Evolutionary conservation across 106 monocot species (phyloP).

Genomic region (Dendrobium officinale): DNA sequence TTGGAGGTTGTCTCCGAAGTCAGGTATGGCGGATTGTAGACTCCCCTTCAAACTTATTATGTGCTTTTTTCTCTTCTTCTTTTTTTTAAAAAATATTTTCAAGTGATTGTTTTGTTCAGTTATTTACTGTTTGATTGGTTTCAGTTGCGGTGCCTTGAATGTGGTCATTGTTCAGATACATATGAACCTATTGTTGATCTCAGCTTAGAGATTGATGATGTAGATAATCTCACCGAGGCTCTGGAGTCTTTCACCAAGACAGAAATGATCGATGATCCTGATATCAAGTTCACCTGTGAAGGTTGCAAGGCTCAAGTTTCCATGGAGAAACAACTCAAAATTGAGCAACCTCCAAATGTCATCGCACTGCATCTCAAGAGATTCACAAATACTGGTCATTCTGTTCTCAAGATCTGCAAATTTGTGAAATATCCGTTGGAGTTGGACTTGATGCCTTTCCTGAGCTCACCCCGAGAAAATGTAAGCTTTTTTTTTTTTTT

Average conservation of each 20-base stretch:
- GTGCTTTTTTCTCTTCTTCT: not conserved
- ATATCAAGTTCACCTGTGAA: slow-evolving; percentile 47
- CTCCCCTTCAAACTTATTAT: not conserved
- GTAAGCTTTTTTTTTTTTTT: slow-evolving; percentile 10
- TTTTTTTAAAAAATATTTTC: too few relatives aligned
- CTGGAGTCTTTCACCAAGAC: slow-evolving; percentile 55
- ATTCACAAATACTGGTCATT: slow-evolving; percentile 31
- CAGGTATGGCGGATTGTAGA: slow-evolving; percentile 27
- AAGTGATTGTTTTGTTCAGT: not conserved
- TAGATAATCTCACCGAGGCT: slow-evolving; percentile 35
- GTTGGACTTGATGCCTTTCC: slow-evolving; percentile 57
- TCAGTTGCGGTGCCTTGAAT: slow-evolving; percentile 56
- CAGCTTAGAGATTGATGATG: slow-evolving; percentile 65
- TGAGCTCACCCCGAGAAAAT: slow-evolving; percentile 19
- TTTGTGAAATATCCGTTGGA: slow-evolving; percentile 51
- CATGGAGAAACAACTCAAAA: slow-evolving; percentile 47
- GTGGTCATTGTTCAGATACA: slow-evolving; percentile 59
- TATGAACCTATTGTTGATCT: slow-evolving; percentile 58
- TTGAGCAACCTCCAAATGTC: slow-evolving; percentile 60
- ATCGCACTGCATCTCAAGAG: slow-evolving; percentile 69
- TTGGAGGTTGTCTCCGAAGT: slow-evolving; percentile 63
- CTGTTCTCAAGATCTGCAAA: slow-evolving; percentile 41
- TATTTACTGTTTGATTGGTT: not conserved
- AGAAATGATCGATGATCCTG: slow-evolving; percentile 58
- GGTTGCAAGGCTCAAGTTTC: slow-evolving; percentile 43